Base-by-base conservation (phyloP, 805 yeast species). In the Isabelozyma pseudorhagii region DNA sequence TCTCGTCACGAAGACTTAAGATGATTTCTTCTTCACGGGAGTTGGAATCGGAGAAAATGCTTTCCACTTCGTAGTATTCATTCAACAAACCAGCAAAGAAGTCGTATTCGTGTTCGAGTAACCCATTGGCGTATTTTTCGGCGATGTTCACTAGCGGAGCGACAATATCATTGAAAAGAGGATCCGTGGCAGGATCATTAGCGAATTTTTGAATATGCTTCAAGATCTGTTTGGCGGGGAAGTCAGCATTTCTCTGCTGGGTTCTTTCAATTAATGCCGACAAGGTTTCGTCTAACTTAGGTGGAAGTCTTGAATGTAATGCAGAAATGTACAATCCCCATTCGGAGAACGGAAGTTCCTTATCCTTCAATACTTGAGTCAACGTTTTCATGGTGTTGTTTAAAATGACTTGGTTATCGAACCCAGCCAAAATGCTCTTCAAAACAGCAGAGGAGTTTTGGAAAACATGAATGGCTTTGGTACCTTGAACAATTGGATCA, bases 401-500 rank as follows among this genome's bases (percentile, higher is more conserved):
- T 96, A 94, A 83, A 54, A 92, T 89, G 55, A 90, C 96, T 74
- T 93, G 98, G 72, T 94, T 93, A 67, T 96, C 99, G 61, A 81
- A 94, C 55, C 99, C 99, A 45, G 80, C 79, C 65, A 96, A 78
- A 54, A 92, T 93, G 71, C 92, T 87, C 56, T 80, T 73, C 67
- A 94, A 77, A 53, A 89, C 82, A 5, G 80, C 65, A 44, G 83
- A 69, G 56, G 82, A 69, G 29, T 79, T 73, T 51, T 77, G 74
- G 75, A 83, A 92, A 61, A 81, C 81, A 71, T 93, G 89, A 48
- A 82, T 84, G 48, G 96, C 87, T 71, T 88, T 93, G 50, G 87
- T 80, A 61, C 99, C 98, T 64, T 78, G 82, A 53, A 90, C 76
- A 49, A 76, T 79, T 54, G 98, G 96, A 31, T 87, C 77, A 46